Evolutionary conservation across 2,329 filamentous ascomycete genomes (phyloP).

Genomic region (Diplodia sapinea): DNA sequence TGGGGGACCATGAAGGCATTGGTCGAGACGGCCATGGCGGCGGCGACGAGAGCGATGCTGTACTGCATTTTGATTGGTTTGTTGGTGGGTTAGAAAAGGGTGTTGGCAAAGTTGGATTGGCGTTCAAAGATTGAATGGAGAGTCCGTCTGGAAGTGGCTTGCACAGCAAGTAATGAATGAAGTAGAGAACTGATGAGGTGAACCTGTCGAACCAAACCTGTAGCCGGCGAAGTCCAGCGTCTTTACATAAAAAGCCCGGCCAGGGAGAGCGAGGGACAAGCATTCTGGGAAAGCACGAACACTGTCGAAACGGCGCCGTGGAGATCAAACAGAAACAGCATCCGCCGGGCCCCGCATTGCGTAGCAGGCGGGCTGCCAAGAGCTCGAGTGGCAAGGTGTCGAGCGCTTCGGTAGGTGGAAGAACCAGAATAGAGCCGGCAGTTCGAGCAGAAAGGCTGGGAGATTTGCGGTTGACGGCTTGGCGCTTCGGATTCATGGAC

Average conservation of each 20-base stretch:
- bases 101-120: slow-evolving; percentile 25
- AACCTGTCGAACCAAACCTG: slow-evolving; percentile 13
- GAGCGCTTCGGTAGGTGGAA: slow-evolving; percentile 28
- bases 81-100: slow-evolving; percentile 12
- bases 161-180: slow-evolving; percentile 31
- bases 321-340: slow-evolving; percentile 8
- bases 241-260: not conserved
- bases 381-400: not conserved
- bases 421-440: slow-evolving; percentile 23
- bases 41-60: slow-evolving; percentile 27
- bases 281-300: slow-evolving; percentile 5
- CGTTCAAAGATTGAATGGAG: slow-evolving; percentile 22
- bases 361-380: slow-evolving; percentile 5
- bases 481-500: slow-evolving; percentile 15
- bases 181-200: slow-evolving; percentile 26
- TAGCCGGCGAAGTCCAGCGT: not conserved
- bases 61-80: slow-evolving; percentile 27
- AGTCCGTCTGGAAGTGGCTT: slow-evolving; percentile 22
- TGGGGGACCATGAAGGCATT: slow-evolving; percentile 31
- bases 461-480: slow-evolving; percentile 14
- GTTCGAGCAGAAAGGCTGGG: slow-evolving; percentile 1
- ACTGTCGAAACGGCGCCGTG: slow-evolving; percentile 8
- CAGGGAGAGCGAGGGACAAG: slow-evolving; percentile 8
- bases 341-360: not conserved
- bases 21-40: slow-evolving; percentile 18